Percentiles rank a stretch among this genome's conserved stretches.
These are phyloP conservation scores for Prinsepia uniflora DNA, from an alignment of 306 rosid genomes.

Conservation along the genomic window DNA sequence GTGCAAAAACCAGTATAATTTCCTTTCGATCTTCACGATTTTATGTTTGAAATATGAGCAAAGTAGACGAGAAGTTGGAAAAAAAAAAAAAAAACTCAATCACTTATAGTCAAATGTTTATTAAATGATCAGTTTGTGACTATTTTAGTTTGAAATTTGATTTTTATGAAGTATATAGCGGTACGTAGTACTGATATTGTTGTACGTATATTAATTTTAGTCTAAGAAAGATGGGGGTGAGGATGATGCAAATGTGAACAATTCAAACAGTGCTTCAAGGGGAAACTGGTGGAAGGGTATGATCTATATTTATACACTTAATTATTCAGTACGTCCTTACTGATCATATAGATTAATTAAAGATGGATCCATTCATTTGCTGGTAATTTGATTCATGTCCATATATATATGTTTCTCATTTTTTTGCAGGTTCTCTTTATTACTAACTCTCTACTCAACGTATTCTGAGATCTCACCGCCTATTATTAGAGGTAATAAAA, in stretches of 20 bases:
- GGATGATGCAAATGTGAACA: conserved; percentile 47
- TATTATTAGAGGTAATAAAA: conserved; percentile 31
- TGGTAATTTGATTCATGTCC: too few species aligned
- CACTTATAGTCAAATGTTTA: too few species aligned
- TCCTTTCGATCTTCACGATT: too few species aligned
- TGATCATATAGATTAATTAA: too few species aligned
- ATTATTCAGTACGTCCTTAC: background rate
- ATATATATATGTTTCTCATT: background rate
- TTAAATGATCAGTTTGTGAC: too few species aligned
- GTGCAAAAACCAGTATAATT: too few species aligned
- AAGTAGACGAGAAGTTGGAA: too few species aligned
- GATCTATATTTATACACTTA: background rate
- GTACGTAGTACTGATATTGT: background rate
- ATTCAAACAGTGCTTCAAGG: conserved; percentile 55
- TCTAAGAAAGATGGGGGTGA: conserved; percentile 52
- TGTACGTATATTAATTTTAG: conserved; percentile 22
- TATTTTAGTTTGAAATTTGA: background rate
- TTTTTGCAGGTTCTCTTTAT: conserved; percentile 75
- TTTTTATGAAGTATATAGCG: background rate
- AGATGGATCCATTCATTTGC: too few species aligned
- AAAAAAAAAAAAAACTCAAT: too few species aligned
- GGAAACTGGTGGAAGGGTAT: conserved; percentile 99
- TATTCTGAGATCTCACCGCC: conserved; percentile 13
- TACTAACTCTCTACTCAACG: conserved; percentile 36
- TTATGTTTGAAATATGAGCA: too few species aligned